Evolutionary conservation across 768 basidiomycete genomes (phyloP), one percentile per base, ranked within the genome.

Genomic region (Boletellus ananiceps): DNA sequence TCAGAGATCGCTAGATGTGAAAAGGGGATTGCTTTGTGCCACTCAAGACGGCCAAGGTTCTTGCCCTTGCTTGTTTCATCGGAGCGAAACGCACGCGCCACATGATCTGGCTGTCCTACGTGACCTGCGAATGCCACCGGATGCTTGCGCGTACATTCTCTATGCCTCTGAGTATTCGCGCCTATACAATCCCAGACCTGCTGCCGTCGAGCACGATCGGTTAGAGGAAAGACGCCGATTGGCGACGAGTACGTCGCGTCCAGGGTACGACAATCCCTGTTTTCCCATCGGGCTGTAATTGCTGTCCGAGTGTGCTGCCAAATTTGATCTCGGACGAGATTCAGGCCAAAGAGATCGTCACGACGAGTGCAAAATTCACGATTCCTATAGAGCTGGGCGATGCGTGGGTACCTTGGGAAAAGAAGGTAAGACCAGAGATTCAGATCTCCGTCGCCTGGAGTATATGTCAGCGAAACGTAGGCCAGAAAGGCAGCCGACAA

Each of bases 401-500:
- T 8, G 13, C 3, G 19, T 19, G 19, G 19, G 19, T 19, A 3
- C 19, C 19, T 19, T 19, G 19, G 19, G 19, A 2, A 8, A 27
- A 27, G 27, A 27, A 8, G 27, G 27, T 8, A 27, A 4, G 27
- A 27, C 8, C 4, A 1, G 27, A 4, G 6, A 27, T 27, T 27
- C 27, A 1, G 56, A 48, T 8, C 18, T 2, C 8, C 2, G 11
- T 1, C 12, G 11, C 1, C 29, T 2, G 29, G 19, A 12, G 36
- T 63, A 12, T 59, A 55, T 13, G 62, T 66, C 9, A 57, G 59
- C 2, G 51, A 57, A 6, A 63, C 50, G 5, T 58, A 56, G 61
- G 49, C 23, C 8, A 52, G 23, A 44, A 14, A 63, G 19, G 19
- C 19, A n/a, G n/a, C n/a, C n/a, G n/a, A n/a, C n/a, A n/a, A n/a